A percentile compares a stretch with the other conserved stretches of the same genome.
Conservation (phyloP, 2,329 filamentous ascomycete species). For the Sclerotinia glacialis region DNA sequence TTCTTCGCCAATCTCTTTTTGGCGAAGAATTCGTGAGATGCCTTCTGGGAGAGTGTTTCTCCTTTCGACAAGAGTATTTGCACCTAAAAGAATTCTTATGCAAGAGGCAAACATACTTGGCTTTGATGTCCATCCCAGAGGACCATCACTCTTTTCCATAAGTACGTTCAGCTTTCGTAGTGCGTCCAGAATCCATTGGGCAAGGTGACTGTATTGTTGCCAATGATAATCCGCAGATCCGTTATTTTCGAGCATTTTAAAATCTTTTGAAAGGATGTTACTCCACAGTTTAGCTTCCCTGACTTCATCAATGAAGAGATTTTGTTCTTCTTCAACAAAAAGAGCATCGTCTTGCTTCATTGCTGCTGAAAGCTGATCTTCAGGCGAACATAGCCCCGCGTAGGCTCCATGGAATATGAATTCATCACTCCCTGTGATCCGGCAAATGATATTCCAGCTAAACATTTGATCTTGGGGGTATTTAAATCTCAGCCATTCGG, state of each 20-base stretch:
- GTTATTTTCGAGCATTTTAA: not conserved
- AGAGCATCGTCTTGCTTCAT: slow-evolving; percentile 62
- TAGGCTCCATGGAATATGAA: not conserved
- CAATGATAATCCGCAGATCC: not conserved
- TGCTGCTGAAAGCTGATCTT: slow-evolving; percentile 45
- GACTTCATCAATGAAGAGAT: slow-evolving; percentile 84
- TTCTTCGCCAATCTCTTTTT: slow-evolving; percentile 3
- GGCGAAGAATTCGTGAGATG: not conserved
- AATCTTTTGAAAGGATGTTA: slow-evolving; percentile 41
- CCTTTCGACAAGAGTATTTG: slow-evolving; percentile 24
- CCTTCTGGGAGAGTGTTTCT: not conserved
- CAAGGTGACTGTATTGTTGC: slow-evolving; percentile 4
- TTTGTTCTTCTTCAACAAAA: slow-evolving; percentile 88
- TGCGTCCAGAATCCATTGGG: slow-evolving; percentile 47
- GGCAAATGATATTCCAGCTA: slow-evolving; percentile 25
- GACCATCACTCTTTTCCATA: slow-evolving; percentile 52
- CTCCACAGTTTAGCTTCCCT: slow-evolving; percentile 70
- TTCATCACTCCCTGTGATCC: slow-evolving; percentile 29
- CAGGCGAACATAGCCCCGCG: slow-evolving; percentile 38
- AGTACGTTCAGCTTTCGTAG: slow-evolving; percentile 27
- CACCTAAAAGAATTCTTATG: slow-evolving; percentile 43
- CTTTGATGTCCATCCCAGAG: slow-evolving; percentile 70
- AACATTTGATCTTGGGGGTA: slow-evolving; percentile 19
- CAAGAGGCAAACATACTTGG: slow-evolving; percentile 64
- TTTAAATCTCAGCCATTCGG: slow-evolving; percentile 23